These are phyloP conservation scores for Colletotrichum acutatum DNA, from an alignment of 2,329 filamentous ascomycete species.

Conservation along the genomic window DNA sequence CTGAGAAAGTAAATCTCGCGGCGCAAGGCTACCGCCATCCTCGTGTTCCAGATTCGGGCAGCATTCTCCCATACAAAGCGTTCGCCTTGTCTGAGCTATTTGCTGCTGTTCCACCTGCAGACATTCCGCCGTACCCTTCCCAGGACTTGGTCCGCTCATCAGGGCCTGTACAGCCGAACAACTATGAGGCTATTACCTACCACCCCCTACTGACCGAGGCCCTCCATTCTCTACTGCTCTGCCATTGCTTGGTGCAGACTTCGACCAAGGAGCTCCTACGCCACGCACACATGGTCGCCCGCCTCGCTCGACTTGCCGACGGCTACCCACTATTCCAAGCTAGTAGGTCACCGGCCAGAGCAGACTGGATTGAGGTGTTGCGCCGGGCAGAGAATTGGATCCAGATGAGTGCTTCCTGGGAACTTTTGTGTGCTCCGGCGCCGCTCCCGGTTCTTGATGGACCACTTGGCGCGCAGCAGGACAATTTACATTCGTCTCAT, in stretches of 20 bases:
- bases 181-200: slow-evolving; percentile 75
- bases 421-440: slow-evolving; percentile 73
- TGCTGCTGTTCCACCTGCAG: slow-evolving; percentile 71
- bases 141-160: slow-evolving; percentile 47
- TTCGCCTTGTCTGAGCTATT: slow-evolving; percentile 73
- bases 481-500: slow-evolving; percentile 40
- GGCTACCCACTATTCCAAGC: slow-evolving; percentile 85
- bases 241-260: slow-evolving; percentile 83
- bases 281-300: slow-evolving; percentile 84
- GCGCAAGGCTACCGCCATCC: slow-evolving; percentile 59
- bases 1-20: slow-evolving; percentile 66
- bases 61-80: slow-evolving; percentile 48
- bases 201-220: slow-evolving; percentile 84
- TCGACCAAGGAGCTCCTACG: slow-evolving; percentile 80
- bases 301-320: slow-evolving; percentile 78
- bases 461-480: slow-evolving; percentile 35
- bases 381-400: slow-evolving; percentile 77
- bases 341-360: slow-evolving; percentile 75
- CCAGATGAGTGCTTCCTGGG: slow-evolving; percentile 73
- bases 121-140: slow-evolving; percentile 75
- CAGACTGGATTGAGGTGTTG: slow-evolving; percentile 84
- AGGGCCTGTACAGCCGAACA: slow-evolving; percentile 49
- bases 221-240: slow-evolving; percentile 81
- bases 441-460: slow-evolving; percentile 55
- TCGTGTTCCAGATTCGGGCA: slow-evolving; percentile 38